These are phyloP conservation scores for Hordeum marinum DNA, from an alignment of 176 grass and related monocot genomes.

Conservation along the genomic window DNA sequence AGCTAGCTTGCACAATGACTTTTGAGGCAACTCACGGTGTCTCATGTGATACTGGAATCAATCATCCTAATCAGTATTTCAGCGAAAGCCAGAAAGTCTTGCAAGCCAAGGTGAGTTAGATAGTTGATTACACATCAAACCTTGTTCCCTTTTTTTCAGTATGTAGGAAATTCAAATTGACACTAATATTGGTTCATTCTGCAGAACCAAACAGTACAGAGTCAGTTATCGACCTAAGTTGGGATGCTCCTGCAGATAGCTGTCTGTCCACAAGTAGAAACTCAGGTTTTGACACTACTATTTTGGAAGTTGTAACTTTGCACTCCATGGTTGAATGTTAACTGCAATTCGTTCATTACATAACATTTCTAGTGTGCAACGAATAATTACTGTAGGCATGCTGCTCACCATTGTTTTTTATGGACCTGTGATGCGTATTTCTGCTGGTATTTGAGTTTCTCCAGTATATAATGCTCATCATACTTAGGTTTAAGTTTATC, in stretches of 20 bases:
- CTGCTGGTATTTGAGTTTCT: background rate
- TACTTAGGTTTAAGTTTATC: background rate
- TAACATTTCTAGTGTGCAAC: background rate
- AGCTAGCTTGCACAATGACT: conserved; percentile 96
- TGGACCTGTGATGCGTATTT: background rate
- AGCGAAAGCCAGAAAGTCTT: conserved; percentile 74
- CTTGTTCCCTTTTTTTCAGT: background rate
- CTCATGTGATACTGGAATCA: conserved; percentile 88
- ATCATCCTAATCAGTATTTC: conserved; percentile 99
- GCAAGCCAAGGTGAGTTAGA: conserved; percentile 48
- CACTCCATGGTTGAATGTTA: conserved; percentile 10
- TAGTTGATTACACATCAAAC: background rate
- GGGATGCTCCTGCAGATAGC: background rate
- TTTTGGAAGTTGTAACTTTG: background rate
- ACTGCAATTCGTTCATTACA: background rate
- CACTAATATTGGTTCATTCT: conserved; percentile 8
- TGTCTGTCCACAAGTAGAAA: background rate
- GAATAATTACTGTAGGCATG: background rate
- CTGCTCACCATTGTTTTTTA: background rate
- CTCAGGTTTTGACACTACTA: conserved; percentile 8
- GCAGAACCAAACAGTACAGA: conserved; percentile 43
- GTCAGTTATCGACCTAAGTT: conserved; percentile 30
- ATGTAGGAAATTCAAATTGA: conserved; percentile 11
- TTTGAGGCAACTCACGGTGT: conserved; percentile 77
- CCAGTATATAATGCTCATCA: background rate